Base-by-base conservation (phyloP, 1,284 basidiomycete species). In the Lentinus polychrous region DNA sequence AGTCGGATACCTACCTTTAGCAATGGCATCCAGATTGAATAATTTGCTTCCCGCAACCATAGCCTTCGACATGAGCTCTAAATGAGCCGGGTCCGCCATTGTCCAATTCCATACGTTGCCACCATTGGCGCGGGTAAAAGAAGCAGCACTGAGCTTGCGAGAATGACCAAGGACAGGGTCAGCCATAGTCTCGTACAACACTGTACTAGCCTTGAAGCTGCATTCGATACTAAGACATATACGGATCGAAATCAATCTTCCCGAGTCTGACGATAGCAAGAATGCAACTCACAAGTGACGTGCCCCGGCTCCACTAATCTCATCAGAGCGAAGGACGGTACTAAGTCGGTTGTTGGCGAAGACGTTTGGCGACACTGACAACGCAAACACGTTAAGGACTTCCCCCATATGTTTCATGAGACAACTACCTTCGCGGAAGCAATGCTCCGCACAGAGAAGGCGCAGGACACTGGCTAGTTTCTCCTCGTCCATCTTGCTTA, bases 11-110 rank as follows among this genome's bases (percentile, higher is more conserved):
- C 14, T 43, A 33, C 42, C 42, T 43, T 22, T 23, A 43, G n/a
- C 42, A 43, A 37, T 43, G 5, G 42, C 22, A 14, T 43, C 42
- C 10, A 33, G n/a, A 14, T 43, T 43, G 42, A 23, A 33, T 15
- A 33, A 8, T 4, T 14, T 14, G 5, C 22, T 17, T 8, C 22
- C 22, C 3, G 20, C 42, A 15, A 43, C n/a, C 42, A 43, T 43
- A 15, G 42, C 20, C 22, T 15, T 23, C 8, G 17, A 17, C 8
- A 31, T 24, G 6, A 20, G 12, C 18, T 43, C 27, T 3, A 20
- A 11, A 3, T 15, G 20, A 15, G 42, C 24, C 3, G 42, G 42
- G 18, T 33, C 31, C 4, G 27, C 8, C 42, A 33, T 43, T 27
- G 42, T 27, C 27, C 22, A 43, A 15, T 31, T 7, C 42, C 42